A percentile compares a stretch with the other conserved stretches of the same genome.
Evolutionary conservation across 129 eudicot genomes (phyloP).

Genomic region (Rutidosis leptorrhynchoides): DNA sequence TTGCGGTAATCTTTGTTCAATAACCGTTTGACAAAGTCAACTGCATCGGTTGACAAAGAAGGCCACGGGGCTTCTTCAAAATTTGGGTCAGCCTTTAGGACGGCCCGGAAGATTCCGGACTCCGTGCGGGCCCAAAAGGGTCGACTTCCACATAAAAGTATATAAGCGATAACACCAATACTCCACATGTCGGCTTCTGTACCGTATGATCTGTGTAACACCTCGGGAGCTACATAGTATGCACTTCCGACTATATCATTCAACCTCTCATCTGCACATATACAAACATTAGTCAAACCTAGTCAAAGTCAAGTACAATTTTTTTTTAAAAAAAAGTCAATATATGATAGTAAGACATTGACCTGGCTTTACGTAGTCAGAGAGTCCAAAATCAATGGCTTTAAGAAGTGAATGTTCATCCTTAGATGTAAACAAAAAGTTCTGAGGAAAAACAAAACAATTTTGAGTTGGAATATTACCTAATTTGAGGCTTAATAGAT

Average conservation of each 20-base stretch:
- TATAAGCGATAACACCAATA: conserved; percentile 97
- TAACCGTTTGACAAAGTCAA: conserved; percentile 89
- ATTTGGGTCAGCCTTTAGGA: conserved; percentile 87
- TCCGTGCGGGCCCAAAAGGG: conserved; percentile 99
- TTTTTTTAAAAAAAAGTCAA: neutral
- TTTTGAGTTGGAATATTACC: too few species aligned
- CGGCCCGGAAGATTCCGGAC: conserved; percentile 67
- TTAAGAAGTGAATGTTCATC: conserved; percentile 79
- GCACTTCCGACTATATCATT: conserved; percentile 99
- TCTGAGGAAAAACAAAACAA: conserved; percentile 48
- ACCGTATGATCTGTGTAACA: conserved; percentile 93
- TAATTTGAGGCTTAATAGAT: too few species aligned
- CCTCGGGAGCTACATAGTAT: conserved; percentile 99
- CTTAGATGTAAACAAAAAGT: conserved; percentile 79
- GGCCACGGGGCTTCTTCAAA: conserved; percentile 99
- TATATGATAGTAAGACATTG: conserved; percentile 21
- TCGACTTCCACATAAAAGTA: conserved; percentile 95
- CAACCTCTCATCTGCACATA: conserved; percentile 80
- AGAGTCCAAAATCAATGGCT: conserved; percentile 98
- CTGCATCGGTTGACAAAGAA: conserved; percentile 79
- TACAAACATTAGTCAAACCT: conserved; percentile 22
- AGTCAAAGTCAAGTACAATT: neutral
- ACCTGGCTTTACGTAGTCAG: conserved; percentile 99
- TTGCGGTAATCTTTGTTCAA: conserved; percentile 93
- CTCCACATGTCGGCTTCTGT: conserved; percentile 99